Base-by-base conservation (phyloP, 202 grass and related monocot genomes). In the Setaria viridis region DNA sequence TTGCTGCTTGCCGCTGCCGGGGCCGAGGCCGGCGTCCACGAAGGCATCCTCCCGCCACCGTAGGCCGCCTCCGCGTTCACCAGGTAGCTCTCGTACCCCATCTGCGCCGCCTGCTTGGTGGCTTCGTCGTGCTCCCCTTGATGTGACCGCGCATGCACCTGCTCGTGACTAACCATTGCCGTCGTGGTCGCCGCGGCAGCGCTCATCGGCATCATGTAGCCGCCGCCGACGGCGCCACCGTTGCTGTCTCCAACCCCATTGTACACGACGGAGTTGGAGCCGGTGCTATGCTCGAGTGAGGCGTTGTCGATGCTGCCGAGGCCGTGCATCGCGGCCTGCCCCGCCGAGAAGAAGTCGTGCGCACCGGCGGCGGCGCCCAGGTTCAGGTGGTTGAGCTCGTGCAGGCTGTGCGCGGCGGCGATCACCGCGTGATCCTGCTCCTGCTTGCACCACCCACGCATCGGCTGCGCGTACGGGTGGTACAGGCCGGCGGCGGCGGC, bases 221-320 rank as follows among this genome's bases (percentile, higher is more conserved):
- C 80, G 13, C 80, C 62, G 19, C 70, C 70, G 53, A 46, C 78
- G 0, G 65, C 30, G 1, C 77, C 81, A 50, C 64, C 76, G 21
- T 86, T 89, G 70, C 74, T 87, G 0, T 86, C 90, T 0, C 55
- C 77, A 1, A 78, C 78, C 1, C 89, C 86, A 41, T 91, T 95
- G 60, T 94, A 99, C 3, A 92, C 82, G 51, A 94, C 80, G 14
- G 97, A 94, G 88, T 96, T 99, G 35, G 97, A 99, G 45, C 91
- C 95, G 1, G 91, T 95, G 86, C 95, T 95, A 78, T 95, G 95
- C 87, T 98, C 95, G 5, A 92, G 76, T 7, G 90, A 80, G 1
- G 92, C 45, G 25, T 85, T 87, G 54, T 95, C 83, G 60, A 89
- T 70, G 84, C 84, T 87, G 20, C 87, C 84, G 2, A 93, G 62